Conservation (phyloP, 1,139 yeast genomes). For the Debaryomyces coudertii region DNA sequence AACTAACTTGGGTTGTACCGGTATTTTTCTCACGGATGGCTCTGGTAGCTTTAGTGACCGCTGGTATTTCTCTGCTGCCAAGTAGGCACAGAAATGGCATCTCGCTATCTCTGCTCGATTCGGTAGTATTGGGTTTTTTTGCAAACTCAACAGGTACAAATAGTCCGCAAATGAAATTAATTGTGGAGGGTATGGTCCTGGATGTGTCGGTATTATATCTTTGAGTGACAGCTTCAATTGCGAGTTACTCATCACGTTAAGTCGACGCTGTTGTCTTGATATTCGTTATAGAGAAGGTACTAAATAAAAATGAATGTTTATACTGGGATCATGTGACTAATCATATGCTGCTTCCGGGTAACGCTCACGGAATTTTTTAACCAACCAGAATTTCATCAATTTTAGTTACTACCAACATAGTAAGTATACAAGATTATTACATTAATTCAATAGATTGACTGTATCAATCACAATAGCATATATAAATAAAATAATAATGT, state of each 20-base stretch:
- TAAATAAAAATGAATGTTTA: neutral
- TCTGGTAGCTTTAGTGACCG: slow-evolving; percentile 47
- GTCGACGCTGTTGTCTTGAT: neutral
- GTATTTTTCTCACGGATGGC: slow-evolving; percentile 54
- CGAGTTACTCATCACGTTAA: slow-evolving; percentile 15
- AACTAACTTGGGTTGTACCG: slow-evolving; percentile 56
- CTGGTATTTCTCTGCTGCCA: slow-evolving; percentile 57
- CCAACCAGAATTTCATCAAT: slow-evolving; percentile 28
- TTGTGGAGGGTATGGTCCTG: slow-evolving; percentile 51
- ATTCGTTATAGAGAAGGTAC: neutral
- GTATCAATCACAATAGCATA: neutral
- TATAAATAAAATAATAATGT: slow-evolving; percentile 18
- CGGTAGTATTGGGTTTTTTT: slow-evolving; percentile 48
- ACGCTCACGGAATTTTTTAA: slow-evolving; percentile 11
- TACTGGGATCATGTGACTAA: neutral
- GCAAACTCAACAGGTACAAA: slow-evolving; percentile 55
- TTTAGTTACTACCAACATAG: slow-evolving; percentile 3
- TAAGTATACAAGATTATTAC: neutral
- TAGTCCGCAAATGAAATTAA: slow-evolving; percentile 53
- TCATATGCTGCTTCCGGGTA: slow-evolving; percentile 14
- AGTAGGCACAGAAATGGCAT: slow-evolving; percentile 64
- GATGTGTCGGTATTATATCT: slow-evolving; percentile 55
- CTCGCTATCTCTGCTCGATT: slow-evolving; percentile 63
- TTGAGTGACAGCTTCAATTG: slow-evolving; percentile 38
- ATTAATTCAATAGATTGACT: neutral